Percentiles rank a stretch among this genome's conserved stretches.
Evolutionary conservation across 2,329 filamentous ascomycete species (phyloP).

Genomic region (Neofusicoccum ribis): DNA sequence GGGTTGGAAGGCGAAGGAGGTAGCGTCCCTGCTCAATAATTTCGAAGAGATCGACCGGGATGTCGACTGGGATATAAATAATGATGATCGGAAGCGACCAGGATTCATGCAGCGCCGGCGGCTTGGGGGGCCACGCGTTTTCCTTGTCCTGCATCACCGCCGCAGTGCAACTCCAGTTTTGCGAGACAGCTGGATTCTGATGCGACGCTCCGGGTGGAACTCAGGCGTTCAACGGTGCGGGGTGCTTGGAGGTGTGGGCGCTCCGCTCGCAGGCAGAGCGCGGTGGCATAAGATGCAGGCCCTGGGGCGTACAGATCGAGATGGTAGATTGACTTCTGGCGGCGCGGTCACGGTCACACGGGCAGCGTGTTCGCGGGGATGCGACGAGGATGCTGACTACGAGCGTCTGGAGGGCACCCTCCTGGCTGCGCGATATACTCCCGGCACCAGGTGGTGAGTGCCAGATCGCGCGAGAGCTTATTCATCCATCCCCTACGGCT

Average conservation of each 20-base stretch:
- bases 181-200: neutral
- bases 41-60: conserved; percentile 12
- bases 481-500: conserved; percentile 9
- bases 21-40: conserved; percentile 15
- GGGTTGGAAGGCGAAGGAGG: neutral
- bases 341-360: neutral
- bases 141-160: conserved; percentile 12
- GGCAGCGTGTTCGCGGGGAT: neutral
- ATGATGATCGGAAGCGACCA: conserved; percentile 11
- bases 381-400: conserved; percentile 8
- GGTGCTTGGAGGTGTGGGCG: neutral
- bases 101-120: conserved; percentile 13
- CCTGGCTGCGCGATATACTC: neutral
- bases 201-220: neutral
- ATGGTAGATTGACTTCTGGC: neutral
- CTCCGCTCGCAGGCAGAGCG: neutral
- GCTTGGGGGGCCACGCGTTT: conserved; percentile 5
- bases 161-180: conserved; percentile 15
- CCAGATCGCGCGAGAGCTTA: neutral
- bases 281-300: neutral
- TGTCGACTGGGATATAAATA: conserved; percentile 12
- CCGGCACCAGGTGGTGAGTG: neutral
- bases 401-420: neutral
- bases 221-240: conserved; percentile 6
- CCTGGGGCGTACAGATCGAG: neutral